phyloP scores from a whole-genome alignment of 2,329 filamentous ascomycete genomes.

The Ceratocystis alfenasii region DNA sequence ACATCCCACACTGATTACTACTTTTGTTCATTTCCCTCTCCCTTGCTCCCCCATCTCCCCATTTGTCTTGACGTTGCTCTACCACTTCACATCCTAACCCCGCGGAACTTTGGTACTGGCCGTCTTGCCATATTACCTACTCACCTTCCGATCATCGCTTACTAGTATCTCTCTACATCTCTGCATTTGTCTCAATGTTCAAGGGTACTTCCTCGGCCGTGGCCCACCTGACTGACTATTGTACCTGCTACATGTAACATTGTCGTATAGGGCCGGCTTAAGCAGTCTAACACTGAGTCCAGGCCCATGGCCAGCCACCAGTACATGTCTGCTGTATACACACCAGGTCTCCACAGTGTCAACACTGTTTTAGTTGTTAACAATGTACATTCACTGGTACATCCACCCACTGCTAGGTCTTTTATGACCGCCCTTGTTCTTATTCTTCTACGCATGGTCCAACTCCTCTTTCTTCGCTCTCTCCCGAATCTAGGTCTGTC shows the following conservation, averaged over 20 bases:
- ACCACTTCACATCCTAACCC: not conserved
- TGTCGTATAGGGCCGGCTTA: not conserved
- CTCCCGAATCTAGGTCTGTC: slow-evolving; percentile 2
- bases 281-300: not conserved
- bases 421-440: not conserved
- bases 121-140: not conserved
- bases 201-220: not conserved
- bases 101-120: not conserved
- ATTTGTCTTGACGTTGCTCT: not conserved
- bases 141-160: not conserved
- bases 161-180: not conserved
- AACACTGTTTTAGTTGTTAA: not conserved
- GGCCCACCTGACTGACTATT: not conserved
- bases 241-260: not conserved
- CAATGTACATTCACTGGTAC: not conserved
- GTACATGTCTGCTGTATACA: not conserved
- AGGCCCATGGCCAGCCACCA: not conserved
- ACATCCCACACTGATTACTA: not conserved
- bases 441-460: not conserved
- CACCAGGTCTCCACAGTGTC: slow-evolving; percentile 5
- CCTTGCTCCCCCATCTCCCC: not conserved
- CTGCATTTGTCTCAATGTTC: not conserved
- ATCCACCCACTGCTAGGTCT: not conserved
- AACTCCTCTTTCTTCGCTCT: slow-evolving; percentile 3
- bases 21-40: not conserved